Percentiles rank a stretch among this genome's conserved stretches.
These are phyloP conservation scores for Dendrocalamus latiflorus DNA, from an alignment of 202 grass and related monocot species.

Conservation along the genomic window DNA sequence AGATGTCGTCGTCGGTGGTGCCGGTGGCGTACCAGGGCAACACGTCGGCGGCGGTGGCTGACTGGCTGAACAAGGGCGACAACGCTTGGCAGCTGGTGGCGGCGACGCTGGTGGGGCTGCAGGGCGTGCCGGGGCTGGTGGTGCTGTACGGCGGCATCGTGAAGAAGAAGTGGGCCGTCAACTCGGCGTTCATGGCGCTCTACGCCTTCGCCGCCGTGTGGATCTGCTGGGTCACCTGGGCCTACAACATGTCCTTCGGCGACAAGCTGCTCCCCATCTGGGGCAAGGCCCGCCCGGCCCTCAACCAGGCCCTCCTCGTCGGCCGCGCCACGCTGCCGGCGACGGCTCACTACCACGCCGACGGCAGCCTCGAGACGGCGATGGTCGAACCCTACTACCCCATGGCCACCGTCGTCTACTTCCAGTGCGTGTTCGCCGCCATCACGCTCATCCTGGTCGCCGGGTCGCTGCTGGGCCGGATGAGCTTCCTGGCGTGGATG, in stretches of 20 bases:
- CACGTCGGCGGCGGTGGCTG: constrained; percentile 14
- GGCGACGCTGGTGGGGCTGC: constrained; percentile 53
- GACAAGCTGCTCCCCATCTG: constrained; percentile 52
- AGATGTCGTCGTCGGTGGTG: constrained; percentile 3
- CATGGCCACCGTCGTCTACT: constrained; percentile 40
- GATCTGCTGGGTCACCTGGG: constrained; percentile 68
- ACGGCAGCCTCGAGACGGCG: constrained; percentile 17
- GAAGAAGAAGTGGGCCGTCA: constrained; percentile 81
- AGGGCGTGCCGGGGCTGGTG: constrained; percentile 57
- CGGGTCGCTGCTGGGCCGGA: constrained; percentile 32
- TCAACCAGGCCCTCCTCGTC: constrained; percentile 39
- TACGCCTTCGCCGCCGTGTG: constrained; percentile 68
- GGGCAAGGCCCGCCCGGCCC: constrained; percentile 55
- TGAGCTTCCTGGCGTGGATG: constrained; percentile 52
- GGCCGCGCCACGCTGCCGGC: constrained; percentile 28
- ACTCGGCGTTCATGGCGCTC: constrained; percentile 73
- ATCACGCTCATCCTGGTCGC: constrained; percentile 38
- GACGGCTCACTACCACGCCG: constrained; percentile 25
- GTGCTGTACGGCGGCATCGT: constrained; percentile 70
- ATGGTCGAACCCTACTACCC: constrained; percentile 16
- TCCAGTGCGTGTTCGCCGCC: constrained; percentile 51
- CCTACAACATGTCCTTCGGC: constrained; percentile 65
- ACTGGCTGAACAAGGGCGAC: constrained; percentile 59
- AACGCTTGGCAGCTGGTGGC: constrained; percentile 55
- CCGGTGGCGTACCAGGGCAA: constrained; percentile 40